Evolutionary conservation across 805 yeast genomes (phyloP), one percentile per base, ranked within the genome.

Genomic region (Ogataea nonfermentans): DNA sequence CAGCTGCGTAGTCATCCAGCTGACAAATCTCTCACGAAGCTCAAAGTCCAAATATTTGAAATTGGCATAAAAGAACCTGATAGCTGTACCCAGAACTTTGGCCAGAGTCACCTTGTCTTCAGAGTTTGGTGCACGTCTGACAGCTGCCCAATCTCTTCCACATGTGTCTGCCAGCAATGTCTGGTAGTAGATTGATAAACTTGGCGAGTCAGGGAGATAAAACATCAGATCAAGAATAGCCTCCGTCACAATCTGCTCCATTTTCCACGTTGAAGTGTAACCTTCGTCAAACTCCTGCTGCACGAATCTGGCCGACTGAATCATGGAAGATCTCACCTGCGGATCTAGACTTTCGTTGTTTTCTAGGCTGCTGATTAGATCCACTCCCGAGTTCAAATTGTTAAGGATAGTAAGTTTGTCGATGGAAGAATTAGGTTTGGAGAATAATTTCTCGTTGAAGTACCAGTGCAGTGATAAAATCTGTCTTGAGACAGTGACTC

Each of bases 1-100:
- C 60, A 93, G 76, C 63, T 93, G 99, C 40, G 86, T 81, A 1
- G 95, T 74, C 69, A 95, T 81, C 98, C 98, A 93, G 62, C 85
- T 91, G 53, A 87, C 68, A 49, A 78, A 84, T 44, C 90, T 70
- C 44, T 78, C 71, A 48, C 80, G 74, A 37, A 86, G 66, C 61
- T 89, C 96, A 52, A 79, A 79, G 57, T 91, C 96, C 37, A 89
- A 66, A 2, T 72, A 64, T 19, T 74, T 79, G 37, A 84, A 60
- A 56, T 85, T 73, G 31, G 75, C 68, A 64, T 85, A 93, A 53
- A 91, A 76, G 57, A 77, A 87, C 51, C 96, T 76, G 46, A 91
- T 78, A 1, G 96, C 95, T 48, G 96, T 77, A 27, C 98, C 99
- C 57, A 93, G 78, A 1, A 90, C 95, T 6, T 96, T 96, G 1